Percentiles rank a stretch among this genome's conserved stretches.
phyloP scores from a whole-genome alignment of 2,329 filamentous ascomycete species.

The Plectosphaerella sp. region DNA sequence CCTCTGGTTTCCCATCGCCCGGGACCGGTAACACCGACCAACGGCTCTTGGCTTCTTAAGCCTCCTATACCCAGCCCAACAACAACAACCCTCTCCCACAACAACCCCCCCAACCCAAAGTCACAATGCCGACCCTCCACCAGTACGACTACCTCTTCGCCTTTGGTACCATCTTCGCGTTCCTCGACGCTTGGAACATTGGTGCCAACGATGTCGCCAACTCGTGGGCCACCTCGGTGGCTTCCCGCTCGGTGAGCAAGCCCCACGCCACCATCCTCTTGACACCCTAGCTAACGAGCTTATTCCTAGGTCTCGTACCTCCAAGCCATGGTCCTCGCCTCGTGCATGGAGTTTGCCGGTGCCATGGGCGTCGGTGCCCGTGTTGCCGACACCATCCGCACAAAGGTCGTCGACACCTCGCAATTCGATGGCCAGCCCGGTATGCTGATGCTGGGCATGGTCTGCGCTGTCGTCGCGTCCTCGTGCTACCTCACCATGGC shows the following conservation, averaged over 20 bases:
- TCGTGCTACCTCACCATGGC: constrained; percentile 36
- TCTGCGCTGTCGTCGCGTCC: constrained; percentile 29
- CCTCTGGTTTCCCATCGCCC: background rate
- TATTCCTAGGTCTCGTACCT: constrained; percentile 32
- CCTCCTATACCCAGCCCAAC: background rate
- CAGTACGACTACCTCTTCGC: constrained; percentile 62
- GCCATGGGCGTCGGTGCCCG: constrained; percentile 42
- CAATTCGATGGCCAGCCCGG: constrained; percentile 33
- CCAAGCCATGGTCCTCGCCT: constrained; percentile 41
- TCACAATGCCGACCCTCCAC: constrained; percentile 24
- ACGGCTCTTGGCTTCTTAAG: background rate
- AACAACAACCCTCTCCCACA: background rate
- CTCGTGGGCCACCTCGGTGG: constrained; percentile 58
- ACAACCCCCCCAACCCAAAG: background rate
- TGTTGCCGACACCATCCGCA: constrained; percentile 42
- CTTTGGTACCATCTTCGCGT: constrained; percentile 60
- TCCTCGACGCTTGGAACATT: constrained; percentile 64
- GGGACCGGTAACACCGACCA: background rate
- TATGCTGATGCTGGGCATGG: constrained; percentile 36
- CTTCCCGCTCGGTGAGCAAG: constrained; percentile 42
- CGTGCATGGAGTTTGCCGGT: constrained; percentile 44
- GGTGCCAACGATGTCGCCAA: constrained; percentile 58
- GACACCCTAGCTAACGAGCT: no score
- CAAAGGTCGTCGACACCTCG: constrained; percentile 34
- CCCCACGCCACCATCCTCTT: background rate